Percentiles rank a stretch among this genome's conserved stretches.
Conservation (phyloP, 2,329 filamentous ascomycete genomes). For the Endoconidiophora polonica region DNA sequence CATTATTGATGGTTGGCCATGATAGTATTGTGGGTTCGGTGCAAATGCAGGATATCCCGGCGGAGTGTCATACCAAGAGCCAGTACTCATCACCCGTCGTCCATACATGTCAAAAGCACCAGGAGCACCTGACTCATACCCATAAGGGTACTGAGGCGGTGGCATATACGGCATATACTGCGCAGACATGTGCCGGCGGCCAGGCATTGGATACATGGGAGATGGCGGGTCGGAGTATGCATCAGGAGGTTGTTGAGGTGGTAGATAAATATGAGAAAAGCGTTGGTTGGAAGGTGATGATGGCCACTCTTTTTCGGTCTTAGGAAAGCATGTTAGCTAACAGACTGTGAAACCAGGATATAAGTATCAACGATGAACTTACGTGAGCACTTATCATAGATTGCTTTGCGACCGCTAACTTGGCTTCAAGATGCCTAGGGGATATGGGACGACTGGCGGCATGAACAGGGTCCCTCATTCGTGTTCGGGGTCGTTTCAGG, state of each 20-base stretch:
- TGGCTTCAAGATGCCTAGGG: neutral
- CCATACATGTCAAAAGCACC: neutral
- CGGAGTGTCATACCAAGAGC: constrained; percentile 1
- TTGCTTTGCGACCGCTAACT: no score
- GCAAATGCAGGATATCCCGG: neutral
- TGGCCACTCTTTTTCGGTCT: no score
- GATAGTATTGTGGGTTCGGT: neutral
- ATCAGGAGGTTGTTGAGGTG: no score
- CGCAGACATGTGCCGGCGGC: constrained; percentile 5
- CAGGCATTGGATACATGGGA: constrained; percentile 1
- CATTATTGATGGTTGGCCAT: neutral
- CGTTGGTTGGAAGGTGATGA: no score
- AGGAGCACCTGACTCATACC: neutral
- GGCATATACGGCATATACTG: constrained; percentile 3
- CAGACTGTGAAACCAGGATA: no score
- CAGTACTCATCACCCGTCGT: neutral
- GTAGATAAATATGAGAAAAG: no score
- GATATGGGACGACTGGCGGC: neutral
- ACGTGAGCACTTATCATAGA: neutral
- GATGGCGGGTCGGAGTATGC: neutral
- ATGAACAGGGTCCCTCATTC: neutral
- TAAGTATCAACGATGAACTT: neutral
- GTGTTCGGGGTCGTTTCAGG: constrained; percentile 1
- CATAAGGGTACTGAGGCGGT: neutral
- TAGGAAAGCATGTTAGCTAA: no score